Evolutionary conservation across 2,329 filamentous ascomycete genomes (phyloP).

Genomic region (Neophaeococcomyces aloes): DNA sequence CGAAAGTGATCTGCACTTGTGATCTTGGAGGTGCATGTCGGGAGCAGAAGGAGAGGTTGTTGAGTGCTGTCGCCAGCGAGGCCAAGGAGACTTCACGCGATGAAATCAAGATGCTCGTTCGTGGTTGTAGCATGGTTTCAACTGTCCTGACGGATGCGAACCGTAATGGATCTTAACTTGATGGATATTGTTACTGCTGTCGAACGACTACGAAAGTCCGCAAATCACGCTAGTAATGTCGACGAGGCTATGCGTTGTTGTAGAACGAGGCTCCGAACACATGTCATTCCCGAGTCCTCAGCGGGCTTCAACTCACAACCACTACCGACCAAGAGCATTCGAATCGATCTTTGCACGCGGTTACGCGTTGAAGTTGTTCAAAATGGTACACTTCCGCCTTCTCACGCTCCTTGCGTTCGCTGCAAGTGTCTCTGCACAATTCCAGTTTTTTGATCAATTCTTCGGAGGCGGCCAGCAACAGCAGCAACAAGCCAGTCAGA

Average conservation of each 20-base stretch:
- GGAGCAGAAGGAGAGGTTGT: conserved; percentile 24
- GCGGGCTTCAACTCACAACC: too few species aligned
- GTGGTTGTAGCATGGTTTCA: conserved; percentile 33
- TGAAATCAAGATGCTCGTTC: conserved; percentile 27
- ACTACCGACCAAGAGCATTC: too few species aligned
- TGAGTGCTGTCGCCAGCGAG: conserved; percentile 22
- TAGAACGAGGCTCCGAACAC: not conserved
- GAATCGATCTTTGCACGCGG: too few species aligned
- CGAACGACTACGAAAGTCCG: not conserved
- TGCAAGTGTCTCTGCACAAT: conserved; percentile 57
- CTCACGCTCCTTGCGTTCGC: conserved; percentile 4
- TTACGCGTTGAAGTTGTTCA: not conserved
- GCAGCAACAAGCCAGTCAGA: conserved; percentile 53
- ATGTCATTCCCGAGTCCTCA: too few species aligned
- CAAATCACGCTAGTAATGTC: not conserved
- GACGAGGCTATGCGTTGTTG: conserved; percentile 2
- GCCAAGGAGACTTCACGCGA: conserved; percentile 30
- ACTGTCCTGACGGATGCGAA: too few species aligned
- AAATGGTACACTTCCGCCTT: not conserved
- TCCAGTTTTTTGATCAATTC: conserved; percentile 98
- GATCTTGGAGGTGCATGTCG: conserved; percentile 24
- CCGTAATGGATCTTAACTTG: not conserved
- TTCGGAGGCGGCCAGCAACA: conserved; percentile 57
- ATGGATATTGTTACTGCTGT: not conserved
- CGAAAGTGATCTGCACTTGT: conserved; percentile 28